phyloP scores from a whole-genome alignment of 345 rosid genomes.

The Iberis pinnata region DNA sequence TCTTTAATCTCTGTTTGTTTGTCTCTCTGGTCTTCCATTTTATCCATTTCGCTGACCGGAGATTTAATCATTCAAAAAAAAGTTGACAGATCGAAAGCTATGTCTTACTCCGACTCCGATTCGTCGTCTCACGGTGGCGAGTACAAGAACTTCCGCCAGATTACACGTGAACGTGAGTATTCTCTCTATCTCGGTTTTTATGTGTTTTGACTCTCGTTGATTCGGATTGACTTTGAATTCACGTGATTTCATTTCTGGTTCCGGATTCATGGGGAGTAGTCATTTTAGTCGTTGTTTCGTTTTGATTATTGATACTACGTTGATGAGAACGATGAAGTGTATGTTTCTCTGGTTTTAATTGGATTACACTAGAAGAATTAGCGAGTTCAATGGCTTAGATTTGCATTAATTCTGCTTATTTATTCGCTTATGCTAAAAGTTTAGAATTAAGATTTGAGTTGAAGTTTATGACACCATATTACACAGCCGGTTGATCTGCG shows the following conservation, averaged over 20 bases:
- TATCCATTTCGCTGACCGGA: constrained; percentile 39
- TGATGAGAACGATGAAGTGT: background rate
- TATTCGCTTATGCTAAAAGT: background rate
- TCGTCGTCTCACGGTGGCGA: constrained; percentile 70
- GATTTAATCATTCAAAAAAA: constrained; percentile 3
- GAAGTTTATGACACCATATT: constrained; percentile 3
- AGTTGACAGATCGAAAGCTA: constrained; percentile 31
- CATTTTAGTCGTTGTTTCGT: constrained; percentile 10
- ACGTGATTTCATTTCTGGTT: constrained; percentile 14
- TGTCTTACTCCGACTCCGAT: constrained; percentile 95
- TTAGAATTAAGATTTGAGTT: background rate
- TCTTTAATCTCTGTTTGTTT: constrained; percentile 24
- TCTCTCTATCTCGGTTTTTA: background rate
- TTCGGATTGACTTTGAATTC: constrained; percentile 32
- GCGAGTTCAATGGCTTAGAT: background rate
- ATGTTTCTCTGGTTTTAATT: background rate
- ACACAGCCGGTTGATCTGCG: background rate
- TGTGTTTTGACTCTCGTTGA: constrained; percentile 29
- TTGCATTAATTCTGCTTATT: background rate
- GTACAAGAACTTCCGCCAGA: constrained; percentile 71
- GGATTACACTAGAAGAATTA: no score
- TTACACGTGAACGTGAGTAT: constrained; percentile 82
- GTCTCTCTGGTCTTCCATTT: constrained; percentile 27
- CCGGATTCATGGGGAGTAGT: constrained; percentile 21
- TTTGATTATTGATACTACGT: background rate